These are phyloP conservation scores for Alternaria sp. DNA, from an alignment of 2,329 filamentous ascomycete genomes.

Conservation along the genomic window DNA sequence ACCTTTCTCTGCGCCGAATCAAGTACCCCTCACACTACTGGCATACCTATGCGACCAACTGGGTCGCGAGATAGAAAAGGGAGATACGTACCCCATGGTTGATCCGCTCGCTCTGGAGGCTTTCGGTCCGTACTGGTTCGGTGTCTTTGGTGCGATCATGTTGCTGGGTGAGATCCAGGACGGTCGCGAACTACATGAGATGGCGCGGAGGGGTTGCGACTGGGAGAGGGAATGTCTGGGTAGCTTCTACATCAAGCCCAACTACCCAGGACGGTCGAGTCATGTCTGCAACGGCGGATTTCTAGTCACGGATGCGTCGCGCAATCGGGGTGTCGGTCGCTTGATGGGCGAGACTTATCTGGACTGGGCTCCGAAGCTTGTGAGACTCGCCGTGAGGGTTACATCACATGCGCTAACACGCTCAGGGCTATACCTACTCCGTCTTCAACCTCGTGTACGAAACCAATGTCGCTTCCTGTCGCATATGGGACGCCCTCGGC, in stretches of 20 bases:
- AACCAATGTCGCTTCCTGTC: constrained; percentile 87
- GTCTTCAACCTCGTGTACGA: constrained; percentile 96
- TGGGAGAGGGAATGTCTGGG: constrained; percentile 85
- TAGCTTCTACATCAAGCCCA: constrained; percentile 93
- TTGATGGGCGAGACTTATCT: constrained; percentile 61
- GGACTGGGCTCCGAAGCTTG: constrained; percentile 60
- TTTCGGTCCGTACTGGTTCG: constrained; percentile 88
- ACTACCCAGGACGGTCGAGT: constrained; percentile 88
- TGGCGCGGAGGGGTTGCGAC: constrained; percentile 60
- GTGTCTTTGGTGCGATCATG: constrained; percentile 89
- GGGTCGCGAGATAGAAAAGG: constrained; percentile 89
- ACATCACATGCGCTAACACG: constrained; percentile 6
- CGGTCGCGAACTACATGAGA: constrained; percentile 59
- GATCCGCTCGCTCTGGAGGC: constrained; percentile 74
- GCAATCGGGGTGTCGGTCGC: constrained; percentile 58
- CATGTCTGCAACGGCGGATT: constrained; percentile 78
- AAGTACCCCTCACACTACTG: constrained; percentile 78
- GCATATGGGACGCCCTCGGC: constrained; percentile 89
- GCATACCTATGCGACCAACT: constrained; percentile 82
- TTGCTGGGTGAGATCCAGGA: constrained; percentile 72
- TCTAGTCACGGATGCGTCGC: constrained; percentile 55
- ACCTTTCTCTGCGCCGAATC: constrained; percentile 76
- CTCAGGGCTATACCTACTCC: constrained; percentile 82
- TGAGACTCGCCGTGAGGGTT: constrained; percentile 23
- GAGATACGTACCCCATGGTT: constrained; percentile 90